A percentile compares a stretch with the other conserved stretches of the same genome.
Conservation (phyloP, 257 asterid species). For the Lycium ferocissimum region DNA sequence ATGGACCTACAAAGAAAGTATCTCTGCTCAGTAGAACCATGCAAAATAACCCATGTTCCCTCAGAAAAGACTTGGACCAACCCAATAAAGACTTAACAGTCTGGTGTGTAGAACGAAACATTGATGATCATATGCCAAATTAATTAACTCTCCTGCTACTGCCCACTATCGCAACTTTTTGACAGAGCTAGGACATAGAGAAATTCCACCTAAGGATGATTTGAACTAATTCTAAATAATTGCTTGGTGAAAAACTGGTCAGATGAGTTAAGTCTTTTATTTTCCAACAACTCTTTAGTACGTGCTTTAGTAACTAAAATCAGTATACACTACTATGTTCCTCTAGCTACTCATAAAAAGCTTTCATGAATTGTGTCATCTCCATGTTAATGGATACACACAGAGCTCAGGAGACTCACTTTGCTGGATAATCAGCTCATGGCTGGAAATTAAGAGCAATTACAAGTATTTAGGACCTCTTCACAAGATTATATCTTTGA, state of each 20-base stretch:
- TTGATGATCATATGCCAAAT: not conserved
- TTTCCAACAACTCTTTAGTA: not conserved
- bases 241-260: not conserved
- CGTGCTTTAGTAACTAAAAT: not conserved
- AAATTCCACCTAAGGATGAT: constrained; percentile 15
- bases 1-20: not conserved
- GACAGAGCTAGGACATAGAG: not conserved
- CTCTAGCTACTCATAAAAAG: not conserved
- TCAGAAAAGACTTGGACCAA: not conserved
- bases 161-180: not conserved
- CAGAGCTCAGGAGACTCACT: not conserved
- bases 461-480: not conserved
- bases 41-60: not conserved
- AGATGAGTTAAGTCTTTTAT: not conserved
- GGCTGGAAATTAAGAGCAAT: not conserved
- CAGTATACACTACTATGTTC: not conserved
- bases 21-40: not conserved
- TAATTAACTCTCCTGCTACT: not conserved
- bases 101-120: not conserved
- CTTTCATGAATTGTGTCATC: not conserved
- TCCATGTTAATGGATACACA: not conserved
- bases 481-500: not conserved
- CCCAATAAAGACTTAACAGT: not conserved
- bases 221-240: not conserved
- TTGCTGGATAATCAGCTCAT: constrained; percentile 14